Base-by-base conservation (phyloP, 345 rosid species). In the Linum lewisii region DNA sequence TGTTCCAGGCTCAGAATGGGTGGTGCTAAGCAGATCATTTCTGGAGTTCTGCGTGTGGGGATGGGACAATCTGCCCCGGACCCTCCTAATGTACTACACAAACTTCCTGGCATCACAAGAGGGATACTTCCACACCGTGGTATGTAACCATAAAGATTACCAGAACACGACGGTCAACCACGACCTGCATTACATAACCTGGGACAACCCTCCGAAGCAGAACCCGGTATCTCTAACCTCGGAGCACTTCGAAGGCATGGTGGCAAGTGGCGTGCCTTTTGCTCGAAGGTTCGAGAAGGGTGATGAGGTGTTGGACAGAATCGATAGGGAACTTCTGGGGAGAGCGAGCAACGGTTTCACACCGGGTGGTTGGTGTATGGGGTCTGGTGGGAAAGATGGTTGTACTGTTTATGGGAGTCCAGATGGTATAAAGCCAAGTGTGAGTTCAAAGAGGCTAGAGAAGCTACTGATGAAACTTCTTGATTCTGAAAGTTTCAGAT, bases 11-110 rank as follows among this genome's bases (percentile, higher is more conserved):
- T 92, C 98, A 4, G 79, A 74, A 51, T 86, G 93, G 74, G 84
- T 86, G 63, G 73, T 81, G 22, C 64, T 92, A 69, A 83, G 96
- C 1, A 88, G 79, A 73, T 67, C 95, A 20, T 88, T 92, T 78
- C 86, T 92, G 5, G 94, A 92, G 58, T 86, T 88, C 73, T 88
- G 95, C 37, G 69, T 92, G 6, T 83, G 91, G 90, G 98, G 97
- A 65, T 88, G 98, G 93, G 96, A 88, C 69, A 92, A 92, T 77
- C 90, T 92, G 34, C 98, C 98, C 26, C 85, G 98, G 21, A 86
- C 86, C 2, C 82, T 92, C 34, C 81, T 86, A 37, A 88, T 92
- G 96, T 88, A 92, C 77, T 88, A 92, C 60, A 83, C 89, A 4
- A 92, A 88, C 78, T 81, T 86, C 79, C 75, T 84, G 60, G 83